These are phyloP conservation scores for Naumovozyma dairenensis DNA, from an alignment of 805 yeast genomes.

Conservation along the genomic window DNA sequence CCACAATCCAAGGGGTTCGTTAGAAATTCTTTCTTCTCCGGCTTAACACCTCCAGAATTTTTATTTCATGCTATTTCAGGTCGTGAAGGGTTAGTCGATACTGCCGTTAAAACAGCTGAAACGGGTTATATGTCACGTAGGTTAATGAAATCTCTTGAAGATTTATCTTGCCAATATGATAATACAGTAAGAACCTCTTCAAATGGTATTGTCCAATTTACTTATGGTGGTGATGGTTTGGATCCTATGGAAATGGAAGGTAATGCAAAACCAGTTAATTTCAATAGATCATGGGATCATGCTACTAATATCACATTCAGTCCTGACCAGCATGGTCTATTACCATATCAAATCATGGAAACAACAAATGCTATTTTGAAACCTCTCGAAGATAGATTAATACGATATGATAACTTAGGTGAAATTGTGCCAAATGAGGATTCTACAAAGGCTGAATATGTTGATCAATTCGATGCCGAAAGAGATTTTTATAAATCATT, in stretches of 20 bases:
- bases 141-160: conserved; percentile 95
- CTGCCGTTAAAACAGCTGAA: conserved; percentile 98
- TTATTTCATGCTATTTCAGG: conserved; percentile 98
- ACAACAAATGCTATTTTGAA: conserved; percentile 44
- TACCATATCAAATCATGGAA: conserved; percentile 60
- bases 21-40: conserved; percentile 87
- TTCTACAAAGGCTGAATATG: conserved; percentile 45
- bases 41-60: conserved; percentile 93
- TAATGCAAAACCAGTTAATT: conserved; percentile 92
- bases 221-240: conserved; percentile 96
- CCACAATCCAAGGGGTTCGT: conserved; percentile 98
- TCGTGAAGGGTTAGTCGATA: conserved; percentile 98
- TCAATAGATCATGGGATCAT: conserved; percentile 90
- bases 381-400: conserved; percentile 51
- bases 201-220: conserved; percentile 94
- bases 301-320: conserved; percentile 64
- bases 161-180: conserved; percentile 86
- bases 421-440: conserved; percentile 36
- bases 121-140: conserved; percentile 98
- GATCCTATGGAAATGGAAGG: conserved; percentile 99
- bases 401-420: conserved; percentile 70
- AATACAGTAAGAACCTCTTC: conserved; percentile 90
- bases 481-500: conserved; percentile 74
- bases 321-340: conserved; percentile 42
- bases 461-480: conserved; percentile 83